These are phyloP conservation scores for Wickerhamiella pararugosa DNA, from an alignment of 1,139 yeast genomes.

Conservation along the genomic window DNA sequence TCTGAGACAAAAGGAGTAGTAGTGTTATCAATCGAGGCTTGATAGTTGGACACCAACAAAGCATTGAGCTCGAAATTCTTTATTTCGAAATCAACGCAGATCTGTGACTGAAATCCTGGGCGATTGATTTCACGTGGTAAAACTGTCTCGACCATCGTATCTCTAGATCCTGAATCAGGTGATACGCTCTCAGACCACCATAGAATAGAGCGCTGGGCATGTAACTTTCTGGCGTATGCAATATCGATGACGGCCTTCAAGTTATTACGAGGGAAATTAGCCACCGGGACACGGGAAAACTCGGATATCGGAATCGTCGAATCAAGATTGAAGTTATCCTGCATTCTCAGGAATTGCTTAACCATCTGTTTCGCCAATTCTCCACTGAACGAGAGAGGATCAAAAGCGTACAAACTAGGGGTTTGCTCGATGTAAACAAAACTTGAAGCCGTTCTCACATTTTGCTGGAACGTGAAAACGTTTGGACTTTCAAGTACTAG, in stretches of 20 bases:
- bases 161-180: conserved; percentile 63
- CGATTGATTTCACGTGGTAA: conserved; percentile 62
- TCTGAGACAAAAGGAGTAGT: conserved; percentile 28
- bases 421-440: conserved; percentile 46
- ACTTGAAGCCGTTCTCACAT: conserved; percentile 27
- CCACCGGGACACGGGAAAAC: conserved; percentile 70
- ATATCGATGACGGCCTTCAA: conserved; percentile 71
- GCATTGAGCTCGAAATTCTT: conserved; percentile 76
- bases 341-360: conserved; percentile 57
- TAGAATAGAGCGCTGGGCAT: conserved; percentile 49
- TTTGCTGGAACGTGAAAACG: conserved; percentile 24
- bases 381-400: conserved; percentile 81
- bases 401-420: conserved; percentile 39
- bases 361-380: conserved; percentile 51
- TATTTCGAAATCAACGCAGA: conserved; percentile 65
- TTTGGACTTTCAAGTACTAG: conserved; percentile 65
- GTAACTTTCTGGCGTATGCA: conserved; percentile 65
- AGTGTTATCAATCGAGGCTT: conserved; percentile 59
- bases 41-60: conserved; percentile 47
- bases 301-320: conserved; percentile 52
- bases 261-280: conserved; percentile 68
- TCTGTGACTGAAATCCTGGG: conserved; percentile 68
- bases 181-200: conserved; percentile 87
- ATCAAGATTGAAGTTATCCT: conserved; percentile 44
- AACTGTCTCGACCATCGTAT: conserved; percentile 54